Evolutionary conservation across 129 eudicot species (phyloP), one percentile per base, ranked within the genome.

Genomic region (Erigeron canadensis): DNA sequence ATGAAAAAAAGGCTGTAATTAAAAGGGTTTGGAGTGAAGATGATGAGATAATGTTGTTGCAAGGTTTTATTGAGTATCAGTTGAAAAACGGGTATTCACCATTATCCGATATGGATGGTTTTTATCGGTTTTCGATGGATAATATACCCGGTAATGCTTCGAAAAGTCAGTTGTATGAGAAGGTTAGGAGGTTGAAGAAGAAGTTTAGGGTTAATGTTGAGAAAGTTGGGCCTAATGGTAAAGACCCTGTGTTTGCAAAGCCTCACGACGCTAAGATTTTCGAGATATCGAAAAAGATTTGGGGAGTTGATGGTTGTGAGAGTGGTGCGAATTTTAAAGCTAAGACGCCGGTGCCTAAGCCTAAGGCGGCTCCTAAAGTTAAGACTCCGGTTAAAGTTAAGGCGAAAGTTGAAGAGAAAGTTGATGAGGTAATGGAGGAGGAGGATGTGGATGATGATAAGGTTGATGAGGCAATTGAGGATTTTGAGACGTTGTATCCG

Each of bases 181-280:
- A 91, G 65, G 64, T 91, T 61, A 76, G 83, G 66, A 87, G 95
- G 77, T 69, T 87, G 86, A 91, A 85, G 69, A 81, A 77, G 81
- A 91, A 85, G 78, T 91, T 77, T 23, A 40, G 59, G 39, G 83
- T 70, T 12, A 89, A 83, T 37, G 64, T 40, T 7, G 87, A 77
- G 64, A 82, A 71, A 45, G 74, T 13, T 8, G 66, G 77, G 3
- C 58, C 7, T 16, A 65, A 45, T 18, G 86, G 86, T 13, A 77
- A 77, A 40, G 89, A 81, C 38, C 74, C 79, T 39, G 75, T 74
- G 42, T 82, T 84, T 58, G 11, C 57, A 10, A 84, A 73, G 60
- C 76, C 87, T 0, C 87, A 84, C 51, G 94, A 87, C 22, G 42
- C 17, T 8, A 67, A 65, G 72, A 17, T 75, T n/a, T 87, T 79